A percentile compares a stretch with the other conserved stretches of the same genome.
These are phyloP conservation scores for Stephania japonica DNA, from an alignment of 164 flowering plant species.

Conservation along the genomic window DNA sequence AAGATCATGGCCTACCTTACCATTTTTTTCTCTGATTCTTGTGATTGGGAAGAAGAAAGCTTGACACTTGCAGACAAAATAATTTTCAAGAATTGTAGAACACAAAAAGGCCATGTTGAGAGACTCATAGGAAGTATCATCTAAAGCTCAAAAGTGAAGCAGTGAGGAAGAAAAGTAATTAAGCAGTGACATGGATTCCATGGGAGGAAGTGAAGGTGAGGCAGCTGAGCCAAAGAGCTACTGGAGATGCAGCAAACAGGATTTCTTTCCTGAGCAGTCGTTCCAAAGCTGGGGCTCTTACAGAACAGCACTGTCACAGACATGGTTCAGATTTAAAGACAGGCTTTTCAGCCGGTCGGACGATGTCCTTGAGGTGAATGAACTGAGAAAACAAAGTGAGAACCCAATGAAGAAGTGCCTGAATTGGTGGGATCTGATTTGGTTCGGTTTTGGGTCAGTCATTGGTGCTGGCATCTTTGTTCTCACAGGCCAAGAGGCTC, in stretches of 20 bases:
- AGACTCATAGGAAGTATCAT: not conserved
- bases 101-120: not conserved
- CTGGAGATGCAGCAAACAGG: slow-evolving; percentile 56
- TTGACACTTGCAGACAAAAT: not conserved
- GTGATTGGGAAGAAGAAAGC: no score
- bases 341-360: slow-evolving; percentile 42
- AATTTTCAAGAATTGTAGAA: not conserved
- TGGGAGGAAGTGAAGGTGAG: slow-evolving; percentile 9
- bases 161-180: not conserved
- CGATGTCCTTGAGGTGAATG: slow-evolving; percentile 37
- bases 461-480: slow-evolving; percentile 63
- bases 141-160: not conserved
- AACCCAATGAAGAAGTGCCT: slow-evolving; percentile 57
- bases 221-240: slow-evolving; percentile 26
- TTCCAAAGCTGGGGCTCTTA: slow-evolving; percentile 43
- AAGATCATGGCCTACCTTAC: not conserved
- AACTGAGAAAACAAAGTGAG: slow-evolving; percentile 35
- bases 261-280: slow-evolving; percentile 66
- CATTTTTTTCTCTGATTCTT: not conserved
- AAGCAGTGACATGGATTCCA: slow-evolving; percentile 11
- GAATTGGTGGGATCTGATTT: slow-evolving; percentile 64
- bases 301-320: slow-evolving; percentile 32
- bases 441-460: slow-evolving; percentile 63
- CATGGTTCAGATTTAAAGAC: slow-evolving; percentile 33
- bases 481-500: slow-evolving; percentile 65